Evolutionary conservation across 768 basidiomycete genomes (phyloP), one percentile per base, ranked within the genome.

Genomic region (Trametes cingulata): DNA sequence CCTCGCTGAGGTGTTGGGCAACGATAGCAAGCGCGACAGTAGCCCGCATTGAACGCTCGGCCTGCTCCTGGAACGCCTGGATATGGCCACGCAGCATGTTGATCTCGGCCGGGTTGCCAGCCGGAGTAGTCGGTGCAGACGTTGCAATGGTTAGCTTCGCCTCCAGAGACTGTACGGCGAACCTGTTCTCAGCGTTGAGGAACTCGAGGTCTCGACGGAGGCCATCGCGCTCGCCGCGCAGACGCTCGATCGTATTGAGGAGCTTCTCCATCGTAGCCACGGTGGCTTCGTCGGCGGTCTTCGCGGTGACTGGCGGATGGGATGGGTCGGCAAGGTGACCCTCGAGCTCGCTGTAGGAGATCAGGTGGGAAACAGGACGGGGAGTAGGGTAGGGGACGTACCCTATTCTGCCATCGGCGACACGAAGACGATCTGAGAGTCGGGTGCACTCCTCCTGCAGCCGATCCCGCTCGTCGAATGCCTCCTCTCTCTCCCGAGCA

Each of bases 141-240:
- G 56, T 57, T 40, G 65, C 63, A n/a, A 72, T 63, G 1, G 76
- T 70, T 20, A 88, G 72, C 58, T 81, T 82, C 35, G 77, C 75
- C 66, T 86, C 79, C 48, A 87, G 71, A 0, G 84, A 80, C 60
- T 90, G 81, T 15, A 85, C 79, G 2, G 83, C 75, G 65, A 90
- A 87, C 63, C 76, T 82, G 24, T 84, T 82, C 72, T 93, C 90
- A 2, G 78, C 76, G 63, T 88, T 80, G 54, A 87, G 74, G 71
- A 91, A 93, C 49, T 88, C 79, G 14, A 92, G 72, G 54, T 87
- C 80, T 6, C 85, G 80, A 51, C 80, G 80, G 25, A 90, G 77
- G 46, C 72, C 75, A 62, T 91, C 86, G 5, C 90, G 79, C 65
- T 92, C 88, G 4, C 71, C 70, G 5, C 90, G 85, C 46, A 91